These are phyloP conservation scores for Trypanosoma grayi DNA, from an alignment of 208 protist genomes.

Conservation along the genomic window DNA sequence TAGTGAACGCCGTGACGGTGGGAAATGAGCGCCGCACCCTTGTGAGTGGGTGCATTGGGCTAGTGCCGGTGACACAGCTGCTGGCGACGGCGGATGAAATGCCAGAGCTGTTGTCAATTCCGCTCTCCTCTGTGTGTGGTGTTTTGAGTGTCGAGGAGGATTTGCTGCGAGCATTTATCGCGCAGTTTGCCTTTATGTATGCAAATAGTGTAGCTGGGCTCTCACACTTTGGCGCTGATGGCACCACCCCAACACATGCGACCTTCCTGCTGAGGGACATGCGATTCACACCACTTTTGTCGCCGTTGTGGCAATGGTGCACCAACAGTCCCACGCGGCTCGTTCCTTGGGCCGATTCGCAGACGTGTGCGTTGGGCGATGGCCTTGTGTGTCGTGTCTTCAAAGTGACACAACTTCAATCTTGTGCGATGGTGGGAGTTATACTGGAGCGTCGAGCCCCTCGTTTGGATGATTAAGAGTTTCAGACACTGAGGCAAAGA, in stretches of 20 bases:
- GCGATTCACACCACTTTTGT: constrained; percentile 27
- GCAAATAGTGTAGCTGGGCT: constrained; percentile 43
- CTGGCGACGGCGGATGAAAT: constrained; percentile 32
- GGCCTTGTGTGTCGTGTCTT: constrained; percentile 17
- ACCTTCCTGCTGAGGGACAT: constrained; percentile 33
- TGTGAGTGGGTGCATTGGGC: constrained; percentile 38
- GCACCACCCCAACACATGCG: constrained; percentile 23
- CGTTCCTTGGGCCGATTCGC: neutral
- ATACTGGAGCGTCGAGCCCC: constrained; percentile 13
- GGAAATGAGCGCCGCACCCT: constrained; percentile 17
- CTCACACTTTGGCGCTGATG: constrained; percentile 32
- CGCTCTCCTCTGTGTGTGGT: neutral
- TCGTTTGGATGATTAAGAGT: neutral
- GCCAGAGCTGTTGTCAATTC: neutral
- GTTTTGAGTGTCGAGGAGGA: neutral
- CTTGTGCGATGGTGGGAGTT: constrained; percentile 6
- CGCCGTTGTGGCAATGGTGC: constrained; percentile 35
- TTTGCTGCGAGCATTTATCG: constrained; percentile 21
- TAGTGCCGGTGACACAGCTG: constrained; percentile 36
- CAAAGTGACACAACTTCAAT: constrained; percentile 15
- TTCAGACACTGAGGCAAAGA: neutral
- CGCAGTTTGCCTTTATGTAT: constrained; percentile 60
- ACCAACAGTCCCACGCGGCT: neutral
- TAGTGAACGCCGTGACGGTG: constrained; percentile 40
- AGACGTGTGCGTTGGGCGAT: neutral